phyloP scores from a whole-genome alignment of 1,284 basidiomycete genomes.

The Exobasidium rhododendri region DNA sequence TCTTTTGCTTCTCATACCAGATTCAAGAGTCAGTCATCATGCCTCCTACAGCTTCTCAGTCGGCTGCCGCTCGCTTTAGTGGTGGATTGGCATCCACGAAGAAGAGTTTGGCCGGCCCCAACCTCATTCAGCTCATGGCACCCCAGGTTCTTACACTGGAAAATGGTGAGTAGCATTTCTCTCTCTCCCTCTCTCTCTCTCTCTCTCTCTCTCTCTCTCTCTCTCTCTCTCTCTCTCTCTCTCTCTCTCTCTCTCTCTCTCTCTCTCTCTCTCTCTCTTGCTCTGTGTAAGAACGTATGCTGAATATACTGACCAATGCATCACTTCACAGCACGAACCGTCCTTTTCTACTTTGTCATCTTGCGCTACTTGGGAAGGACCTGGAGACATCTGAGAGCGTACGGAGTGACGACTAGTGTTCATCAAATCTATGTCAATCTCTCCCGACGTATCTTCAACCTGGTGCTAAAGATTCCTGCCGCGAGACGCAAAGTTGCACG shows the following conservation, averaged over 20 bases:
- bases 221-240: too few relatives aligned
- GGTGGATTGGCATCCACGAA: not conserved
- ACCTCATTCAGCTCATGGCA: slow-evolving; percentile 3
- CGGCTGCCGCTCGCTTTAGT: not conserved
- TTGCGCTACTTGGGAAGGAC: slow-evolving; percentile 29
- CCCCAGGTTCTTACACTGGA: slow-evolving; percentile 18
- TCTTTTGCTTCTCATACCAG: not conserved
- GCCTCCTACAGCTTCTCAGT: slow-evolving; percentile 2
- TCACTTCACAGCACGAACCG: slow-evolving; percentile 27
- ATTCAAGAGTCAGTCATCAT: slow-evolving; percentile 3
- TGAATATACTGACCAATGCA: not conserved
- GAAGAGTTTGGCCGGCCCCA: not conserved
- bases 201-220: not conserved
- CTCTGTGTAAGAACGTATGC: too few relatives aligned
- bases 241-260: too few relatives aligned
- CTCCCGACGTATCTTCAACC: slow-evolving; percentile 27
- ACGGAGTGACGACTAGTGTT: slow-evolving; percentile 35
- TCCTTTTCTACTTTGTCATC: slow-evolving; percentile 38
- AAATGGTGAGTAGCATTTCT: slow-evolving; percentile 15
- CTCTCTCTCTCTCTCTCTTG: too few relatives aligned
- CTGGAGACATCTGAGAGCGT: slow-evolving; percentile 39
- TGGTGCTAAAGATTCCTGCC: slow-evolving; percentile 44
- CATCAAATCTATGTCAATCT: slow-evolving; percentile 38
- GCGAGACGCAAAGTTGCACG: slow-evolving; percentile 39
- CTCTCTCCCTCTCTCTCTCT: not conserved